Evolutionary conservation across 73 alveolate genomes (phyloP).

Genomic region (Paramecium sexaurelia): DNA sequence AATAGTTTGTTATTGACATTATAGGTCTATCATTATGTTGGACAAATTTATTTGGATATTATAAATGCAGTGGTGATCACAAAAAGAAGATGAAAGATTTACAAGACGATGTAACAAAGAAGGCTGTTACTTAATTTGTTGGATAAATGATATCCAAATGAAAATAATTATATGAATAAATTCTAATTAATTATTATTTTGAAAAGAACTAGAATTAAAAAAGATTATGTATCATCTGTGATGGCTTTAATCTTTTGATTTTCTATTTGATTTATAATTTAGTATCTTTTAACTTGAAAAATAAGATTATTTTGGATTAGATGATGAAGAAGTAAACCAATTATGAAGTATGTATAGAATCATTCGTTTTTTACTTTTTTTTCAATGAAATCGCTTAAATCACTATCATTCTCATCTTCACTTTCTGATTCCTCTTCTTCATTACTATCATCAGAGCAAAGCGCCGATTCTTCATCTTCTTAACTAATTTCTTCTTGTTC

Average conservation of each 20-base stretch:
- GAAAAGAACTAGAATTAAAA: too few relatives aligned
- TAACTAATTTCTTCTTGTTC: neutral
- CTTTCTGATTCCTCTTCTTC: neutral
- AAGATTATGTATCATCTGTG: too few relatives aligned
- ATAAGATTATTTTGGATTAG: neutral
- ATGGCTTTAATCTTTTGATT: neutral
- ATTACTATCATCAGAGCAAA: neutral
- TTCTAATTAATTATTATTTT: neutral
- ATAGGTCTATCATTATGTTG: neutral
- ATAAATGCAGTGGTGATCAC: constrained; percentile 33
- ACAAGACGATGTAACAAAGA: neutral
- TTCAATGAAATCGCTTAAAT: neutral
- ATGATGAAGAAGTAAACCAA: neutral
- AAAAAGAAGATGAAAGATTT: neutral
- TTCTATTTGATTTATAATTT: neutral
- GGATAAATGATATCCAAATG: neutral
- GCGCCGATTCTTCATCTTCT: neutral
- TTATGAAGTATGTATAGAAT: neutral
- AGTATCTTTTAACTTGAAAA: neutral
- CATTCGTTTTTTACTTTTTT: constrained; percentile 21
- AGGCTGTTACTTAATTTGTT: neutral
- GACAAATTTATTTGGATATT: constrained; percentile 21
- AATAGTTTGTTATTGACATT: neutral
- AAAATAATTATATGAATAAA: neutral
- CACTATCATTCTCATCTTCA: constrained; percentile 1